A percentile compares a stretch with the other conserved stretches of the same genome.
Conservation (phyloP, 805 yeast species). For the Cyberlindnera samutprakarnensis region DNA sequence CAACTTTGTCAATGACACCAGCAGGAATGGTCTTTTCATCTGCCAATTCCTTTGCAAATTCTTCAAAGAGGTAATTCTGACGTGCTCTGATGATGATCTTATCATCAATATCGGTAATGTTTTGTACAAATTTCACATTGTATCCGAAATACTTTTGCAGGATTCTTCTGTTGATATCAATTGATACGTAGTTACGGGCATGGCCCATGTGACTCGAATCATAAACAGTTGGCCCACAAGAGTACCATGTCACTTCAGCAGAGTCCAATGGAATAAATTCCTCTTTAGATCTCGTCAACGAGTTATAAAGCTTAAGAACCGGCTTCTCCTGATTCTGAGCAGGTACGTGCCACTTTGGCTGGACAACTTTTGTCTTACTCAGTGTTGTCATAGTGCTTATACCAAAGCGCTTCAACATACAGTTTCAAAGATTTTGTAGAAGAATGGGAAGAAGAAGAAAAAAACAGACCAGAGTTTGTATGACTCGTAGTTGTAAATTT, state of each 20-base stretch:
- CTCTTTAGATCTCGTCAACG: conserved; percentile 75
- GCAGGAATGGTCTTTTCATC: conserved; percentile 18
- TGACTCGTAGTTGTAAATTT: too few relatives aligned
- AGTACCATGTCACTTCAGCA: conserved; percentile 82
- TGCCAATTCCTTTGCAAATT: conserved; percentile 34
- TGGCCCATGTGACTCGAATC: conserved; percentile 98
- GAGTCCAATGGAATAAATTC: conserved; percentile 65
- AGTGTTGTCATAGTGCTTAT: conserved; percentile 20
- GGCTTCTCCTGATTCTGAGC: conserved; percentile 22
- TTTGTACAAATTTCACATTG: conserved; percentile 82
- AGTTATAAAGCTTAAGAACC: conserved; percentile 63
- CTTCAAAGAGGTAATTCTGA: conserved; percentile 72
- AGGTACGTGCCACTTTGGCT: conserved; percentile 49
- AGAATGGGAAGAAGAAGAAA: too few relatives aligned
- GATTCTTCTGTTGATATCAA: conserved; percentile 87
- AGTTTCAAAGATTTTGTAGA: too few relatives aligned
- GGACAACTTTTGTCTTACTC: conserved; percentile 27
- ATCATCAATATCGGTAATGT: conserved; percentile 98
- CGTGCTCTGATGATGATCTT: conserved; percentile 93
- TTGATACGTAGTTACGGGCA: conserved; percentile 93
- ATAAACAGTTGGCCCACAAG: conserved; percentile 98
- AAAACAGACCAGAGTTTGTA: too few relatives aligned
- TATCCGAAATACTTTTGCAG: conserved; percentile 89
- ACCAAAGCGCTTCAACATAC: conserved; percentile 4
- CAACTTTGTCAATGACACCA: conserved; percentile 32